Conservation (phyloP, 352 stramenopile species). For the Globisporangium paddicum region DNA sequence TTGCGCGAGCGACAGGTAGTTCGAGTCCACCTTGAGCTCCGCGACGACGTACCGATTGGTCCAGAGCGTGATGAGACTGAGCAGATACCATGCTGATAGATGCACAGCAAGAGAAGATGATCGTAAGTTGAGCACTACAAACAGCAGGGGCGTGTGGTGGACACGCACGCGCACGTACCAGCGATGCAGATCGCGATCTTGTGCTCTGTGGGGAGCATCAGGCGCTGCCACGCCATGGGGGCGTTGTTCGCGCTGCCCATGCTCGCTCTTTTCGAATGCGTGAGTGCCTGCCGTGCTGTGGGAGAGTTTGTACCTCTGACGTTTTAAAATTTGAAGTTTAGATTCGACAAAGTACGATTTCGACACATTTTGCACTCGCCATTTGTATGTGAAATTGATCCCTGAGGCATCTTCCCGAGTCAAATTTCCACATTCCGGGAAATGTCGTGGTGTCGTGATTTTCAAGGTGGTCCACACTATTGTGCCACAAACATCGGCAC, state of each 20-base stretch:
- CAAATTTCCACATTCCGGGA: too few species aligned
- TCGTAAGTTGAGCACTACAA: background rate
- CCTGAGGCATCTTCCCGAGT: too few species aligned
- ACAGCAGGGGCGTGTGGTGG: background rate
- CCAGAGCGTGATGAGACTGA: slow-evolving; percentile 80
- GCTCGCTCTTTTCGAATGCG: background rate
- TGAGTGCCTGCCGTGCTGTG: background rate
- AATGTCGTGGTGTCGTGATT: too few species aligned
- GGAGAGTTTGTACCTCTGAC: too few species aligned
- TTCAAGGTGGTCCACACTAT: background rate
- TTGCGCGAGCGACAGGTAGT: slow-evolving; percentile 69
- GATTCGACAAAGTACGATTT: too few species aligned
- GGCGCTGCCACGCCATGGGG: background rate
- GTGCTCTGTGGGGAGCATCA: slow-evolving; percentile 26
- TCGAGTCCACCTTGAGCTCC: slow-evolving; percentile 72
- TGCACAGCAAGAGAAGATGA: background rate
- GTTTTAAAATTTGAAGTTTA: too few species aligned
- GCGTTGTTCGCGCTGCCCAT: slow-evolving; percentile 2
- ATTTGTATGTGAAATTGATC: too few species aligned
- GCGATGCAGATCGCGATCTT: slow-evolving; percentile 62
- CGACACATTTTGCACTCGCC: too few species aligned
- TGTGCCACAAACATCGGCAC: too few species aligned
- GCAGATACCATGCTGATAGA: slow-evolving; percentile 61
- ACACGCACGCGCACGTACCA: slow-evolving; percentile 21
- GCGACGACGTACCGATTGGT: slow-evolving; percentile 81